Percentiles rank a stretch among this genome's conserved stretches.
Conservation (phyloP, 257 asterid species). For the Plectranthus barbatus region DNA sequence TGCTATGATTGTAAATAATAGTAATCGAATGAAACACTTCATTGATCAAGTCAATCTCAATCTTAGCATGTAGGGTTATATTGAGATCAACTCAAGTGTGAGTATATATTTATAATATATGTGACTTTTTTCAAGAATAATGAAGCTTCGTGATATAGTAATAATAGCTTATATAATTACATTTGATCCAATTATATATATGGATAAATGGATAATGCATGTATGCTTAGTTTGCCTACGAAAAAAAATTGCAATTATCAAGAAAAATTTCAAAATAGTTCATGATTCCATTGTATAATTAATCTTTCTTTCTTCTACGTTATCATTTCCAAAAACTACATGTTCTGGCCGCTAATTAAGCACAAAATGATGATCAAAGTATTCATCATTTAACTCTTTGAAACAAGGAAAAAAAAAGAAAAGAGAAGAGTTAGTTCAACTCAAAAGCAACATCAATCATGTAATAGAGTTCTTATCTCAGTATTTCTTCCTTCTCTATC, state of each 20-base stretch:
- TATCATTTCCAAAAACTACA: constrained; percentile 5
- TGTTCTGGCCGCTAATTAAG: not conserved
- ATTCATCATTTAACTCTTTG: constrained; percentile 19
- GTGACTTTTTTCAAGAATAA: not conserved
- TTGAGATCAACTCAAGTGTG: too few species aligned
- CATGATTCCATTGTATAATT: not conserved
- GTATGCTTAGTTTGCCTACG: too few species aligned
- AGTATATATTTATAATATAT: not conserved
- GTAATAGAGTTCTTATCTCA: not conserved
- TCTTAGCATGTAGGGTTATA: too few species aligned
- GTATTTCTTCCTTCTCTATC: not conserved
- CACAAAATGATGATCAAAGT: constrained; percentile 10
- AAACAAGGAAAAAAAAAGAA: not conserved
- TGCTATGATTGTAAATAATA: too few species aligned
- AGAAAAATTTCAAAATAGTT: not conserved
- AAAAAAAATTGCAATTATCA: not conserved
- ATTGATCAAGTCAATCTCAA: too few species aligned
- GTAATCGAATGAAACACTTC: too few species aligned
- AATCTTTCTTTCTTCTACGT: constrained; percentile 23
- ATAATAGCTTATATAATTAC: too few species aligned
- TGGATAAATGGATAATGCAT: not conserved
- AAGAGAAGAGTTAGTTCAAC: not conserved
- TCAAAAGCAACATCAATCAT: constrained; percentile 10
- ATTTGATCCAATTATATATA: not conserved
- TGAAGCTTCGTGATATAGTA: not conserved